Base-by-base conservation (phyloP, 768 basidiomycete genomes). In the Mycena vitilis region DNA sequence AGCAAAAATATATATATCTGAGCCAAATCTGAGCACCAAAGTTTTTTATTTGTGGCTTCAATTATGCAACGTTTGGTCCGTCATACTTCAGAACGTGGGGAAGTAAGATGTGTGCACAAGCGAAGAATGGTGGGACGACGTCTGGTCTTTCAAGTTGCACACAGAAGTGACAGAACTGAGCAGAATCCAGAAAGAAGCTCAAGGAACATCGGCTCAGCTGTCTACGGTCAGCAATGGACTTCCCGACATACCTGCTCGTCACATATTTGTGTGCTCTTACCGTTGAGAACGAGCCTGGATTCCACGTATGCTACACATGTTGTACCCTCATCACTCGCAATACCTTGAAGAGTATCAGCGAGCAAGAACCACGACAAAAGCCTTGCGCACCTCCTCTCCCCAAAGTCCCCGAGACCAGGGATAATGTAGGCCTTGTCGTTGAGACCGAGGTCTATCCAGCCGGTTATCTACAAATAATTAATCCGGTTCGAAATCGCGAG, bases 321-420 rank as follows among this genome's bases (percentile, higher is more conserved):
- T 10, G 8, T 30, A 30, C 16, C 13, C 15, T 48, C n/a, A n/a
- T 70, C 54, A 72, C 57, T 69, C 71, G 52, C 71, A 72, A 25
- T 72, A 72, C 65, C 71, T 72, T 23, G 25, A 71, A 75, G 56
- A 57, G 48, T 25, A 54, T 63, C 36, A 61, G 42, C 22, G n/a
- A 51, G 6, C 48, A 15, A 11, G 30, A 69, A 54, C 11, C 25
- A 16, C 5, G n/a, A 68, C 30, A 58, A 42, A 61, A 13, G 36
- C 47, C 22, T 16, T 51, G 71, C 77, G 69, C 73, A 91, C 93
- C 94, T 90, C 76, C 94, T 83, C 77, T 97, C 96, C 59, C 96
- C 96, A 77, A 98, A 98, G 77, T 98, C 96, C n/a, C 96, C 96
- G n/a, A 98, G 83, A 36, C 96, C 95, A 10, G 95, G 95, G 63